Conservation (phyloP, 208 protist species). For the Trypanosoma theileri region DNA sequence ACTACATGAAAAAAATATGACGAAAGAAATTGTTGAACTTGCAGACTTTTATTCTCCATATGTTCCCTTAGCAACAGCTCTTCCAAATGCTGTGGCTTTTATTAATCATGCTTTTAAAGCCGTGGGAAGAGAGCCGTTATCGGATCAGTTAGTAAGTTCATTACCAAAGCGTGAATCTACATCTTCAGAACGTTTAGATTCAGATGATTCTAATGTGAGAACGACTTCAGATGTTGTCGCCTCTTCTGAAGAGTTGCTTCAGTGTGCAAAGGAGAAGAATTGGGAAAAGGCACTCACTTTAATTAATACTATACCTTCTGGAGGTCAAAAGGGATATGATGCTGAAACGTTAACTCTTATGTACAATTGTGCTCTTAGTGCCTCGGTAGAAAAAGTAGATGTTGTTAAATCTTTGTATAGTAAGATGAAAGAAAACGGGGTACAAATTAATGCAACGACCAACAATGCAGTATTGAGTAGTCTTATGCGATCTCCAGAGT, state of each 20-base stretch:
- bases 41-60: constrained; percentile 42
- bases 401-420: constrained; percentile 43
- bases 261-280: constrained; percentile 74
- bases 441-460: constrained; percentile 70
- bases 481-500: constrained; percentile 49
- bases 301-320: constrained; percentile 32
- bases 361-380: constrained; percentile 86
- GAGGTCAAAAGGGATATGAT: constrained; percentile 24
- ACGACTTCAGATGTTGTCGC: constrained; percentile 24
- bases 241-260: constrained; percentile 73
- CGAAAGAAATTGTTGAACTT: constrained; percentile 67
- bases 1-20: constrained; percentile 61
- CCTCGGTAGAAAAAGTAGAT: constrained; percentile 64
- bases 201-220: background rate
- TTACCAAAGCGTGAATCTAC: background rate
- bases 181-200: background rate
- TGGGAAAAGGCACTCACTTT: constrained; percentile 66
- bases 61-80: constrained; percentile 37
- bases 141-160: constrained; percentile 31
- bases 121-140: constrained; percentile 51
- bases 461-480: constrained; percentile 81
- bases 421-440: constrained; percentile 47
- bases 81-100: constrained; percentile 68
- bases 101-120: constrained; percentile 68
- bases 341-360: constrained; percentile 72